Conservation (phyloP, 495 filamentous ascomycete genomes). For the Tetracladium setigerum region DNA sequence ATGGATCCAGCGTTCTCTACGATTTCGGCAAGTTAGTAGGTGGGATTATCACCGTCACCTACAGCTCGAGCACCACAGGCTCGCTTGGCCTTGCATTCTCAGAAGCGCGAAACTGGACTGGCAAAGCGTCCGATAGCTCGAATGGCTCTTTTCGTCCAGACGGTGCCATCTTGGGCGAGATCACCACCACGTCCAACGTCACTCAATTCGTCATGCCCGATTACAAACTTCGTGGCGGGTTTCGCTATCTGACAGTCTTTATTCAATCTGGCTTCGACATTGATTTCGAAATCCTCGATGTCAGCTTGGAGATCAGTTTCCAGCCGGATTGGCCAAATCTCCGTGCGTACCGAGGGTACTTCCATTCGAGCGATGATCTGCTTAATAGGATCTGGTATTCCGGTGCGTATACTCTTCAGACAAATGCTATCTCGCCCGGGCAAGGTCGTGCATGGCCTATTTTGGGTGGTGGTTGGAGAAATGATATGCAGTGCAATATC, state of each 20-base stretch:
- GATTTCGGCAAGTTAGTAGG: conserved; percentile 55
- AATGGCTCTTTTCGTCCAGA: conserved; percentile 46
- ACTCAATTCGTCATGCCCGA: conserved; percentile 43
- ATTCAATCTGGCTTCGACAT: conserved; percentile 25
- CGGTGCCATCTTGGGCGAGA: conserved; percentile 43
- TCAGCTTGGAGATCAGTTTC: conserved; percentile 46
- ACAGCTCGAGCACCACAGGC: conserved; percentile 35
- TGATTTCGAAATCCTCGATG: conserved; percentile 29
- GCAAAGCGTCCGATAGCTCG: conserved; percentile 50
- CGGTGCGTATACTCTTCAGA: conserved; percentile 55
- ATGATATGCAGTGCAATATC: conserved; percentile 39
- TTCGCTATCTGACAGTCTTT: conserved; percentile 53
- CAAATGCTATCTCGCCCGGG: conserved; percentile 44
- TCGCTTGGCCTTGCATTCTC: conserved; percentile 53
- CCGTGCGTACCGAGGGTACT: conserved; percentile 51
- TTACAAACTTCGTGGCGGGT: conserved; percentile 47
- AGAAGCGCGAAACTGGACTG: conserved; percentile 56
- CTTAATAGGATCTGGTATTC: conserved; percentile 58
- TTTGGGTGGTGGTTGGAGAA: conserved; percentile 29
- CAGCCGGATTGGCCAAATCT: conserved; percentile 42
- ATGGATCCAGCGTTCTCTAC: conserved; percentile 42
- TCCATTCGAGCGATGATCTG: conserved; percentile 49
- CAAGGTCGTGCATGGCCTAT: conserved; percentile 46
- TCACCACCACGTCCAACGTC: conserved; percentile 33
- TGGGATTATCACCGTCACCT: conserved; percentile 44